phyloP scores from a whole-genome alignment of 1,284 basidiomycete species.

The Tilletia horrida region DNA sequence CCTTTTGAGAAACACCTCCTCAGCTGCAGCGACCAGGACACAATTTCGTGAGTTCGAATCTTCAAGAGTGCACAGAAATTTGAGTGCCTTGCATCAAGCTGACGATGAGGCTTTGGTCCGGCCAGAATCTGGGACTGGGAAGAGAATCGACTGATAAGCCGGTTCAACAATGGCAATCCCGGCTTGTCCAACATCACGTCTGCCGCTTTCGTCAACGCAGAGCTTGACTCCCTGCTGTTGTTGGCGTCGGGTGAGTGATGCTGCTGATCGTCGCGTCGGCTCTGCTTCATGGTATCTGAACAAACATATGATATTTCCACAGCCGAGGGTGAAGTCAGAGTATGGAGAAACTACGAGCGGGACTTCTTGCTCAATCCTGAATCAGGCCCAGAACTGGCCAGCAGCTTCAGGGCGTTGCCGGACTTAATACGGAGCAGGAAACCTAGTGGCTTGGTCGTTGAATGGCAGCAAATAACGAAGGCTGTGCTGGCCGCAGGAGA shows the following conservation, averaged over 20 bases:
- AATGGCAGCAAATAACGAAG: slow-evolving; percentile 90
- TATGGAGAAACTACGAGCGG: slow-evolving; percentile 79
- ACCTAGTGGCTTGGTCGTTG: slow-evolving; percentile 78
- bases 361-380: slow-evolving; percentile 33
- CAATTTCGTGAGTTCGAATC: slow-evolving; percentile 67
- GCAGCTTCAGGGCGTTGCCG: slow-evolving; percentile 83
- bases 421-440: slow-evolving; percentile 70
- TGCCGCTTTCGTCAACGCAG: slow-evolving; percentile 92
- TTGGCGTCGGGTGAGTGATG: slow-evolving; percentile 72
- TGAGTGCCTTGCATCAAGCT: too few relatives aligned
- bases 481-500: slow-evolving; percentile 85
- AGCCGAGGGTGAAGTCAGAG: slow-evolving; percentile 87
- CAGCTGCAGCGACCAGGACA: slow-evolving; percentile 78
- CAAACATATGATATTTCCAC: slow-evolving; percentile 16
- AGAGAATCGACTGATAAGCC: slow-evolving; percentile 69
- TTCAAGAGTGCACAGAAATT: too few relatives aligned
- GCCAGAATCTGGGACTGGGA: slow-evolving; percentile 91
- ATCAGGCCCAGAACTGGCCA: slow-evolving; percentile 72
- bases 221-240: slow-evolving; percentile 84
- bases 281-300: neutral
- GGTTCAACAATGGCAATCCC: slow-evolving; percentile 86
- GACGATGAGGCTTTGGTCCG: neutral
- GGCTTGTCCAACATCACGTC: slow-evolving; percentile 79
- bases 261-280: neutral
- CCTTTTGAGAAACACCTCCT: slow-evolving; percentile 86